These are phyloP conservation scores for Talaromyces adpressus DNA, from an alignment of 495 filamentous ascomycete genomes.

Conservation along the genomic window DNA sequence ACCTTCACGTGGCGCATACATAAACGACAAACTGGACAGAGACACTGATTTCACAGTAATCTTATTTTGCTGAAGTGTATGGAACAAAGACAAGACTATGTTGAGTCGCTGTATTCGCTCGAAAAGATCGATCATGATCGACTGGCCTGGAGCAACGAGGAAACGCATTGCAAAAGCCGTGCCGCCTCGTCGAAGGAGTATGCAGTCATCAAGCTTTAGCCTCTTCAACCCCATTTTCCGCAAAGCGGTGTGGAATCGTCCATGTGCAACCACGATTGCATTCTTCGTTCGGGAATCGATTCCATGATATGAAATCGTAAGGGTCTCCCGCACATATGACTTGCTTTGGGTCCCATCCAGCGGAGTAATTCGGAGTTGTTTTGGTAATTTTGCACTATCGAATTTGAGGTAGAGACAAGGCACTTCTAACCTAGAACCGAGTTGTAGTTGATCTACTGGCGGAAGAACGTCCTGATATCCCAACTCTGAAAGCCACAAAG, in stretches of 20 bases:
- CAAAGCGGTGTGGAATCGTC: constrained; percentile 21
- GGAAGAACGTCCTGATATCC: constrained; percentile 25
- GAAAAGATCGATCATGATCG: constrained; percentile 27
- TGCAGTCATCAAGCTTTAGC: constrained; percentile 22
- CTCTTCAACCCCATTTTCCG: constrained; percentile 20
- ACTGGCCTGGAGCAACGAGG: constrained; percentile 27
- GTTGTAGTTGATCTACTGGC: constrained; percentile 25
- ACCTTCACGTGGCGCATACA: constrained; percentile 25
- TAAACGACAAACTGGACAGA: constrained; percentile 29
- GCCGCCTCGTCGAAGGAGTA: constrained; percentile 28
- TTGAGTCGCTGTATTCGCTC: constrained; percentile 36
- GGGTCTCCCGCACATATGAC: constrained; percentile 26
- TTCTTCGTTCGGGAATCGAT: constrained; percentile 26
- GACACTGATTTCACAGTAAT: constrained; percentile 28
- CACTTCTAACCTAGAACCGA: constrained; percentile 22
- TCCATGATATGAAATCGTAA: constrained; percentile 35
- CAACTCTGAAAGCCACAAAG: constrained; percentile 29
- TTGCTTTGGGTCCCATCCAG: constrained; percentile 22
- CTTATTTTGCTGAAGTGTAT: constrained; percentile 28
- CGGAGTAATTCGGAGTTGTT: constrained; percentile 22
- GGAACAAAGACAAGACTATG: constrained; percentile 32
- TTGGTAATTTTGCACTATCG: constrained; percentile 23
- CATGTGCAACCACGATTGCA: constrained; percentile 34
- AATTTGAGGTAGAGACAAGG: constrained; percentile 34
- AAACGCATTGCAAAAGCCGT: constrained; percentile 35